Percentiles rank a stretch among this genome's conserved stretches.
phyloP scores from a whole-genome alignment of 441 rosid species.

The Mallotus repandus region DNA sequence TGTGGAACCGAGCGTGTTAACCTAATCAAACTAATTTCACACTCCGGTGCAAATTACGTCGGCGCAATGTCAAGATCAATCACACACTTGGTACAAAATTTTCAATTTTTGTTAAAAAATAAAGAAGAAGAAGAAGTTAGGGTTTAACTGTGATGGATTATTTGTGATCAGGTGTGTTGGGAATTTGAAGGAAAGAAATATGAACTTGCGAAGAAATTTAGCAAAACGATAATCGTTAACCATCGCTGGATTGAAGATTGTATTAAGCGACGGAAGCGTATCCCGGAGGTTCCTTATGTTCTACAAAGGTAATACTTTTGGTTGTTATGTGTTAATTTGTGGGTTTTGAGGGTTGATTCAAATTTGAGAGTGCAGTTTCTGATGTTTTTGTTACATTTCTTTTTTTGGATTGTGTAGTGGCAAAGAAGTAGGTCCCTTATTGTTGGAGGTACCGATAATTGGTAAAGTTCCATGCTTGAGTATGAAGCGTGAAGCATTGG shows the following conservation, averaged over 20 bases:
- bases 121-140: background rate
- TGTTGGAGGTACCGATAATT: slow-evolving; percentile 39
- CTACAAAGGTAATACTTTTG: slow-evolving; percentile 48
- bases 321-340: background rate
- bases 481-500: slow-evolving; percentile 30
- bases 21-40: slow-evolving; percentile 75
- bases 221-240: slow-evolving; percentile 47
- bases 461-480: slow-evolving; percentile 21
- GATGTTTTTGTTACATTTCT: background rate
- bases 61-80: slow-evolving; percentile 66
- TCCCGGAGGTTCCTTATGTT: slow-evolving; percentile 59
- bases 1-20: slow-evolving; percentile 72
- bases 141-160: background rate
- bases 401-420: slow-evolving; percentile 50
- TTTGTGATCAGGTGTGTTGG: slow-evolving; percentile 66
- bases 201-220: slow-evolving; percentile 58
- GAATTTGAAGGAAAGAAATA: slow-evolving; percentile 76
- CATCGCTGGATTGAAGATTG: slow-evolving; percentile 93
- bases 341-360: background rate
- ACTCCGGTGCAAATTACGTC: slow-evolving; percentile 71
- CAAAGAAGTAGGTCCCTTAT: slow-evolving; percentile 59
- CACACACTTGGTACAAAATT: slow-evolving; percentile 67
- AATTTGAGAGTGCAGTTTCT: background rate
- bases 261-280: slow-evolving; percentile 55
- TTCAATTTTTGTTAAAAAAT: no score